These are phyloP conservation scores for Ophiostoma australiae DNA, from an alignment of 2,329 filamentous ascomycete genomes.

Conservation along the genomic window DNA sequence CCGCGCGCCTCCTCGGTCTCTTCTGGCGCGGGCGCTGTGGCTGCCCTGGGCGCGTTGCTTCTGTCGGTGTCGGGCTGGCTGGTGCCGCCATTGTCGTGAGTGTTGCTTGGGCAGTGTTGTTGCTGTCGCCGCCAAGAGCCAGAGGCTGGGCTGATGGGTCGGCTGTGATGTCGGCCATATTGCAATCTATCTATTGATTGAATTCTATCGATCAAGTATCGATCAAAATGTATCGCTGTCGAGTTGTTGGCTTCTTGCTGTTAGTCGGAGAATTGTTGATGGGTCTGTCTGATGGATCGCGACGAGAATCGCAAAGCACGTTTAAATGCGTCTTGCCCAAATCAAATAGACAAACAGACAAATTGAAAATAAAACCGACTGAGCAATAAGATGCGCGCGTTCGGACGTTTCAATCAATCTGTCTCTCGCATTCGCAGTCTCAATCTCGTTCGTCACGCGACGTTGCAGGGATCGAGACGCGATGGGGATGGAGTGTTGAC, in stretches of 20 bases:
- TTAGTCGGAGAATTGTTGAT: neutral
- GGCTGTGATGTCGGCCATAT: neutral
- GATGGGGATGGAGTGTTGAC: neutral
- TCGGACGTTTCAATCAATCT: neutral
- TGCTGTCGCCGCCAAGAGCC: neutral
- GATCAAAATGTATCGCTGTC: too few relatives aligned
- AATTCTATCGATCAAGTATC: neutral
- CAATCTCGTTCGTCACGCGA: neutral
- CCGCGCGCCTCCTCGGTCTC: neutral
- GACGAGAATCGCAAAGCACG: neutral
- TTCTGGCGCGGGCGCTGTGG: neutral
- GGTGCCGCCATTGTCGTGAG: neutral
- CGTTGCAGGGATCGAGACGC: constrained; percentile 5
- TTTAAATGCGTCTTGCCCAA: neutral
- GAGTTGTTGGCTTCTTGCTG: neutral
- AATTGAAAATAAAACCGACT: too few relatives aligned
- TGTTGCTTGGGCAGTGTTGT: neutral
- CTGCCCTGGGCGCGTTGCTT: neutral
- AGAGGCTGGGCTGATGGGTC: neutral
- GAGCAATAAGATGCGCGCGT: neutral
- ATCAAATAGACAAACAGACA: neutral
- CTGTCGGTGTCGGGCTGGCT: constrained; percentile 2
- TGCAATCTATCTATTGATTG: neutral
- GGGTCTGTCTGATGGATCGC: neutral
- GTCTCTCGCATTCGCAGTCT: neutral